A percentile compares a stretch with the other conserved stretches of the same genome.
Conservation (phyloP, 2,329 filamentous ascomycete genomes). For the Atkinsonella texensis region DNA sequence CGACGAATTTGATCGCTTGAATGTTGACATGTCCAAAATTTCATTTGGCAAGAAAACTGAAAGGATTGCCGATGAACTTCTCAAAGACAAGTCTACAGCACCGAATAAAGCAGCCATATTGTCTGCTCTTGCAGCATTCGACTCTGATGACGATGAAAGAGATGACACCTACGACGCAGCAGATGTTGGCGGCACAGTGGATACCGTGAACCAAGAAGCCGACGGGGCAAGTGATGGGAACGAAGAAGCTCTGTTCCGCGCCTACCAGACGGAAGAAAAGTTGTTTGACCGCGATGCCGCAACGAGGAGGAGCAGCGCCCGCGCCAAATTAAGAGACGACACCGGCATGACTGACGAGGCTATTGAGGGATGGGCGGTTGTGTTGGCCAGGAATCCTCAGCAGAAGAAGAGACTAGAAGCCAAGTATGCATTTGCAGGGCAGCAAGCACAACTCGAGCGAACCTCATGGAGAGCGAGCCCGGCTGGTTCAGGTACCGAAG, state of each 20-base stretch:
- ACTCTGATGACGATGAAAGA: conserved; percentile 88
- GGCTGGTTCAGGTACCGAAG: conserved; percentile 43
- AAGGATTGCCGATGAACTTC: conserved; percentile 58
- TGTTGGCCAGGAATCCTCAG: conserved; percentile 63
- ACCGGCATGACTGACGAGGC: conserved; percentile 88
- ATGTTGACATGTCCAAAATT: conserved; percentile 52
- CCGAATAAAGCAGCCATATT: conserved; percentile 77
- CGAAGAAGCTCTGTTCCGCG: conserved; percentile 63
- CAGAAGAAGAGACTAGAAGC: conserved; percentile 58
- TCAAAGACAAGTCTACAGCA: conserved; percentile 51
- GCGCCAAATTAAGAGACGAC: conserved; percentile 55
- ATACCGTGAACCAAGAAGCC: conserved; percentile 47
- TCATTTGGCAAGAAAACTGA: conserved; percentile 64
- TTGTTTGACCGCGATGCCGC: conserved; percentile 61
- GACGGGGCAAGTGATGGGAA: conserved; percentile 37
- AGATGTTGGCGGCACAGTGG: conserved; percentile 83
- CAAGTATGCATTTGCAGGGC: conserved; percentile 54
- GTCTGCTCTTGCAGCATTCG: conserved; percentile 77
- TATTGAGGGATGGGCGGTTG: conserved; percentile 87
- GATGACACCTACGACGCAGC: conserved; percentile 93
- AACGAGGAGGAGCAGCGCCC: conserved; percentile 51
- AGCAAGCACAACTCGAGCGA: conserved; percentile 51
- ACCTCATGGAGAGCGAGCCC: conserved; percentile 52
- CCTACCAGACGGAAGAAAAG: conserved; percentile 52
- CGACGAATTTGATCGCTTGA: conserved; percentile 65